A percentile compares a stretch with the other conserved stretches of the same genome.
phyloP scores from a whole-genome alignment of 306 rosid species.

The Vicia faba region DNA sequence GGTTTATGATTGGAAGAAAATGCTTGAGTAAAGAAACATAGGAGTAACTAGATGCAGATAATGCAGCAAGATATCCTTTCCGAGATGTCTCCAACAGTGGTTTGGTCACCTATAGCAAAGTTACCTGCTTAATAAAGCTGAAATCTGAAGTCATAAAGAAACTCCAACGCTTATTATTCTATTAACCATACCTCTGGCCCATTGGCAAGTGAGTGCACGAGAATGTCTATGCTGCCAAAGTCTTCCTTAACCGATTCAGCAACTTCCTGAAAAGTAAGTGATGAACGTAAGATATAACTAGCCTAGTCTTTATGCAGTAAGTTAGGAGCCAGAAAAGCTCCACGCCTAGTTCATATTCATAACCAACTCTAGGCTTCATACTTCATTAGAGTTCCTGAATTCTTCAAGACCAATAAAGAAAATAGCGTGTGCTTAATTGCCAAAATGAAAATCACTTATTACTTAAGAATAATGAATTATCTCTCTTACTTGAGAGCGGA shows the following conservation, averaged over 20 bases:
- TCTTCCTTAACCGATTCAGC: conserved; percentile 85
- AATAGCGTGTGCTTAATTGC: conserved; percentile 10
- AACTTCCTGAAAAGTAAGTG: conserved; percentile 71
- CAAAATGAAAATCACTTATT: conserved; percentile 22
- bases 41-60: conserved; percentile 97
- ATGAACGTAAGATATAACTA: conserved; percentile 22
- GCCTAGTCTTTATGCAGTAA: neutral
- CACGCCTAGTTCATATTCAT: conserved; percentile 3
- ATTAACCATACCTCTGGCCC: conserved; percentile 88
- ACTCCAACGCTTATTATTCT: neutral
- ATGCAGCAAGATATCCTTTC: conserved; percentile 93
- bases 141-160: conserved; percentile 17
- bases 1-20: conserved; percentile 88
- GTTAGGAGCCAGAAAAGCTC: neutral
- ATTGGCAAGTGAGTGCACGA: conserved; percentile 99
- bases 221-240: conserved; percentile 95
- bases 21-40: conserved; percentile 86
- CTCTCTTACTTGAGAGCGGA: conserved; percentile 11
- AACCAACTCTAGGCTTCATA: conserved; percentile 1
- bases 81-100: conserved; percentile 96
- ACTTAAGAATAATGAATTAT: conserved; percentile 8
- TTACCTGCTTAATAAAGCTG: conserved; percentile 24
- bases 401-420: conserved; percentile 12
- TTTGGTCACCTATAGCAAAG: conserved; percentile 69
- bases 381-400: neutral